These are phyloP conservation scores for Gaultheria prostrata DNA, from an alignment of 148 eudicot species.

Conservation along the genomic window DNA sequence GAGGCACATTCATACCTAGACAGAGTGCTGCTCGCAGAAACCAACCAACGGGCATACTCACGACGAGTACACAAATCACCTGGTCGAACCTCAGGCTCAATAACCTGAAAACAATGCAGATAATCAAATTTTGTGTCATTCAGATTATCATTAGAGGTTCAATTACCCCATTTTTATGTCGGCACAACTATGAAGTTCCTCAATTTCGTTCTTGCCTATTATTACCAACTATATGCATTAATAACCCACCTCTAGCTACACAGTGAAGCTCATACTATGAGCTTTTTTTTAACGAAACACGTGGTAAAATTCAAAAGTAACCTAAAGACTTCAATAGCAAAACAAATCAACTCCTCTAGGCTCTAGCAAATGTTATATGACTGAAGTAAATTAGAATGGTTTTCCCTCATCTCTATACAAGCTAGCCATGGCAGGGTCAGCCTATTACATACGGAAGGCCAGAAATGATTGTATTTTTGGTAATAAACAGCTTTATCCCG, in stretches of 20 bases:
- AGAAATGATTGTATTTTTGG: too few species aligned
- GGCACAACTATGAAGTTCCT: not conserved
- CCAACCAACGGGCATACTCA: constrained; percentile 98
- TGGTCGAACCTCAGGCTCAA: constrained; percentile 86
- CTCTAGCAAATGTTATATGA: not conserved
- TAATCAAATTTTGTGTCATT: not conserved
- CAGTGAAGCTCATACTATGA: not conserved
- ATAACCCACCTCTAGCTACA: not conserved
- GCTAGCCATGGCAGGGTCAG: too few species aligned
- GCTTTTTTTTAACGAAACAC: not conserved
- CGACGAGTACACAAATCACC: constrained; percentile 93
- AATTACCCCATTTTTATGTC: not conserved
- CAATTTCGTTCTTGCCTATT: not conserved
- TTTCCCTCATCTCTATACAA: too few species aligned
- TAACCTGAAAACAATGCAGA: constrained; percentile 48
- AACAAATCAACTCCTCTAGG: not conserved
- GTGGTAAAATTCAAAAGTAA: not conserved
- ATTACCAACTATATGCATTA: not conserved
- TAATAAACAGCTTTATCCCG: too few species aligned
- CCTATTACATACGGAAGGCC: too few species aligned
- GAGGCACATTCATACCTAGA: constrained; percentile 59
- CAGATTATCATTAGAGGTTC: not conserved
- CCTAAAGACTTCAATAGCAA: not conserved
- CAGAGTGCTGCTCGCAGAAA: constrained; percentile 83
- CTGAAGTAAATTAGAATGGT: not conserved